phyloP scores from a whole-genome alignment of 1,284 basidiomycete species.

The Fomitiporia mediterranea region DNA sequence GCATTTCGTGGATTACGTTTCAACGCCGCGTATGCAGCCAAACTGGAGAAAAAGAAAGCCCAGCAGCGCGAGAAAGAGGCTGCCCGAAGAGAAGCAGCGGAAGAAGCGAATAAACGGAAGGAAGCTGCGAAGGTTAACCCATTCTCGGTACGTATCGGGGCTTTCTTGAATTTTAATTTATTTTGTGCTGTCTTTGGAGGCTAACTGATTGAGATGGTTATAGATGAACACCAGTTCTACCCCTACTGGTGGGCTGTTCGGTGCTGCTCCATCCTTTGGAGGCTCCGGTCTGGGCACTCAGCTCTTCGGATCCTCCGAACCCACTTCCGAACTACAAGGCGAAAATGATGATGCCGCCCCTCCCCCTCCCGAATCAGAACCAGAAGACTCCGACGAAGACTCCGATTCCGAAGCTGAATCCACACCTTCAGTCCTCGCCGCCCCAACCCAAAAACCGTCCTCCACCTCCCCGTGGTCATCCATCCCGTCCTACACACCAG shows the following conservation, averaged over 20 bases:
- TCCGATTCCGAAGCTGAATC: slow-evolving; percentile 16
- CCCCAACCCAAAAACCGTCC: slow-evolving; percentile 51
- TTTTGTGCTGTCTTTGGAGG: too few relatives aligned
- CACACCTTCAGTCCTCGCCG: slow-evolving; percentile 42
- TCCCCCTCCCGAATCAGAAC: slow-evolving; percentile 15
- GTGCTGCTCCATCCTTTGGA: neutral
- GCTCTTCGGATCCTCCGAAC: slow-evolving; percentile 15
- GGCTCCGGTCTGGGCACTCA: slow-evolving; percentile 16
- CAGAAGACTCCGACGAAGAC: slow-evolving; percentile 17
- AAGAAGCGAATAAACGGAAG: slow-evolving; percentile 32
- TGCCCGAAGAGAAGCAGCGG: slow-evolving; percentile 30
- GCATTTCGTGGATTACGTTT: slow-evolving; percentile 71
- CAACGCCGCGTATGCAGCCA: slow-evolving; percentile 68
- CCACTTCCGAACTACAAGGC: slow-evolving; percentile 12
- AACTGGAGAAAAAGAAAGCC: slow-evolving; percentile 47
- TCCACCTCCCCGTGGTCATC: slow-evolving; percentile 59
- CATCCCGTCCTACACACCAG: slow-evolving; percentile 53
- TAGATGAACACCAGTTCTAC: slow-evolving; percentile 10
- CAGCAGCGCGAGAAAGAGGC: slow-evolving; percentile 36
- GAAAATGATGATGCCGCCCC: slow-evolving; percentile 1
- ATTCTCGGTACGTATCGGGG: slow-evolving; percentile 51
- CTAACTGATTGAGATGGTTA: too few relatives aligned
- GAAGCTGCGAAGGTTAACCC: slow-evolving; percentile 49
- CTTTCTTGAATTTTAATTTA: neutral
- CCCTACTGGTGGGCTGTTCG: slow-evolving; percentile 11